Conservation (phyloP, 2,329 filamentous ascomycete genomes). For the Fusarium kyushuense region DNA sequence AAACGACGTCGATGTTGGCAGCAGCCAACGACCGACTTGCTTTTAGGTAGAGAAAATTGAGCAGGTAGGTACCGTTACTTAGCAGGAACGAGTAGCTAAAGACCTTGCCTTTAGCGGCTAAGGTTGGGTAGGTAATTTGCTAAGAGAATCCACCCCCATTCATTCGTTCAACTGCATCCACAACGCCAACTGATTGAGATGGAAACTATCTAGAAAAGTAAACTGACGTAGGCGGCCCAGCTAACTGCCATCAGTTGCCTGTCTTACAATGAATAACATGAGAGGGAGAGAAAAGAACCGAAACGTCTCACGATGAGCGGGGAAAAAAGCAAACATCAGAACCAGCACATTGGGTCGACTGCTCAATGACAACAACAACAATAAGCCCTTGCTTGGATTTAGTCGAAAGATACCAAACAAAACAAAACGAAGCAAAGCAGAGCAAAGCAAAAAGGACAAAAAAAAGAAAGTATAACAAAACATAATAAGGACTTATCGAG, state of each 20-base stretch:
- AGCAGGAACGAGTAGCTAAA: neutral
- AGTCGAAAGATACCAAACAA: neutral
- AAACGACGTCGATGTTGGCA: slow-evolving; percentile 11
- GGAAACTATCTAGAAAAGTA: slow-evolving; percentile 1
- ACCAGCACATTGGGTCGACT: neutral
- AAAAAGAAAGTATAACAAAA: neutral
- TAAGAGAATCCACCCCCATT: slow-evolving; percentile 1
- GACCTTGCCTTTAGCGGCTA: neutral
- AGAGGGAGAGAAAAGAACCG: slow-evolving; percentile 1
- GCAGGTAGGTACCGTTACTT: neutral
- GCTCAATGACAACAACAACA: neutral
- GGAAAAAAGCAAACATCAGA: slow-evolving; percentile 4
- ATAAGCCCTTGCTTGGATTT: neutral
- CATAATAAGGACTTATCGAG: neutral
- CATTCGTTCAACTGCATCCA: slow-evolving; percentile 6
- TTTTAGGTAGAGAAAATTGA: neutral
- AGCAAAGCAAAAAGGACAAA: neutral
- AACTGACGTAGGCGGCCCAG: slow-evolving; percentile 22
- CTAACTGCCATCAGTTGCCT: neutral
- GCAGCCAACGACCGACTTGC: neutral
- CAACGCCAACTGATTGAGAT: slow-evolving; percentile 6
- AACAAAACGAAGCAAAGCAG: neutral
- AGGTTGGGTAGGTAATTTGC: neutral
- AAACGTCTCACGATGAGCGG: slow-evolving; percentile 2
- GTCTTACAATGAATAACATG: neutral